phyloP scores from a whole-genome alignment of 83 land plant genomes.

The Picea engelmannii region DNA sequence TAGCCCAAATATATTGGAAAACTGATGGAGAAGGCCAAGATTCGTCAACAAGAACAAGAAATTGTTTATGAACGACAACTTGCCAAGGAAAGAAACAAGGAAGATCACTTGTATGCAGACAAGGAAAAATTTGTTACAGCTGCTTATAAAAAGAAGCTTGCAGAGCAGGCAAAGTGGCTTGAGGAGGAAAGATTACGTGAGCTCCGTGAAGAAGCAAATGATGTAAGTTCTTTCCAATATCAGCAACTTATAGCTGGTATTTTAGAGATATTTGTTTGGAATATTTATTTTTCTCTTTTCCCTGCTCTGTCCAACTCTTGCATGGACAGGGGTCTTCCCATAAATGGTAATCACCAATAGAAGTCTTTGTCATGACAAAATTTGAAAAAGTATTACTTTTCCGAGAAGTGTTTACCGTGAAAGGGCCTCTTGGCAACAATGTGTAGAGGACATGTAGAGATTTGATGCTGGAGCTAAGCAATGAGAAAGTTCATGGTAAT shows the following conservation, averaged over 20 bases:
- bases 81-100: constrained; percentile 87
- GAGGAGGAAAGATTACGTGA: constrained; percentile 80
- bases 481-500: neutral
- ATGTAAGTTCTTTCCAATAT: constrained; percentile 48
- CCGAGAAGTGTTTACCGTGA: neutral
- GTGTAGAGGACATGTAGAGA: neutral
- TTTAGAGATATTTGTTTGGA: neutral
- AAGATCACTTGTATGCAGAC: constrained; percentile 87
- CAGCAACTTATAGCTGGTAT: neutral
- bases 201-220: constrained; percentile 74
- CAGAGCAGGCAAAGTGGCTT: constrained; percentile 81
- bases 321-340: neutral
- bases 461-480: neutral
- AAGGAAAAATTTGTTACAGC: constrained; percentile 96
- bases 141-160: constrained; percentile 94
- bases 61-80: constrained; percentile 87
- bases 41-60: constrained; percentile 79
- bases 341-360: neutral
- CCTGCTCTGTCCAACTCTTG: neutral
- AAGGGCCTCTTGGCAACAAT: neutral
- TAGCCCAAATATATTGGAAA: constrained; percentile 84
- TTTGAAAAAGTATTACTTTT: neutral
- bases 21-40: constrained; percentile 67
- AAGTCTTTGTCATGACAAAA: neutral
- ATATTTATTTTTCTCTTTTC: neutral